Percentiles rank a stretch among this genome's conserved stretches.
phyloP scores from a whole-genome alignment of 768 basidiomycete genomes.

The Neoboletus subvelutipes region DNA sequence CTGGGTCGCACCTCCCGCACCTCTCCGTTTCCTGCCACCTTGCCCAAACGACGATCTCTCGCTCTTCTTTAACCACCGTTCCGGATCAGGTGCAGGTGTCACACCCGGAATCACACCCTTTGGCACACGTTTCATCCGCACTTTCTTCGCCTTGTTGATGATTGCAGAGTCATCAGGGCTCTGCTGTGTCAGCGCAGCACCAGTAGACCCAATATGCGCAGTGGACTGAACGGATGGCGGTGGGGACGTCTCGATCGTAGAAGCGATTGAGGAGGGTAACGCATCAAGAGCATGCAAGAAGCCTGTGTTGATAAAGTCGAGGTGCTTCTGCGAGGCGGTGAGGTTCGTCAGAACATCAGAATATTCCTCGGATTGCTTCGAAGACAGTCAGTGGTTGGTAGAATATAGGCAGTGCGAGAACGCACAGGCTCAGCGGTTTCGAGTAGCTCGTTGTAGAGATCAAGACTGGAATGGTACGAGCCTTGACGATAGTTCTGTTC shows the following conservation, averaged over 20 bases:
- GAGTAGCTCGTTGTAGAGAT: conserved; percentile 78
- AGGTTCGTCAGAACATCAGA: conserved; percentile 87
- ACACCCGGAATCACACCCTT: conserved; percentile 75
- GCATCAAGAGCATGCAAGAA: conserved; percentile 65
- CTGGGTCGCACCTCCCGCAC: conserved; percentile 67
- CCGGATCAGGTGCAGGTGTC: conserved; percentile 81
- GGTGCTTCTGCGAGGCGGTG: conserved; percentile 74
- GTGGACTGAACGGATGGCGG: conserved; percentile 50
- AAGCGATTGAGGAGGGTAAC: conserved; percentile 51
- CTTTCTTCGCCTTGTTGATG: conserved; percentile 45
- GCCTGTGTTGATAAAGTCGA: conserved; percentile 77
- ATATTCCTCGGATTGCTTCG: conserved; percentile 81
- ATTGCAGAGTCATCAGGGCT: conserved; percentile 36
- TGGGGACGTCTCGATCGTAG: conserved; percentile 58
- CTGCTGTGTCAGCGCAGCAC: conserved; percentile 26
- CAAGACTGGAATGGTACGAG: conserved; percentile 67
- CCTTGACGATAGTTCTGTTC: conserved; percentile 76
- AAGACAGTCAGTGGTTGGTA: conserved; percentile 6
- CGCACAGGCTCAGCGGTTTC: conserved; percentile 76
- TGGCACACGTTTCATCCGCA: conserved; percentile 67
- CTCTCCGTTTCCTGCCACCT: conserved; percentile 53
- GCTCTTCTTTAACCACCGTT: conserved; percentile 87
- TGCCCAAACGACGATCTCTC: conserved; percentile 61
- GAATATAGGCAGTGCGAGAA: conserved; percentile 19
- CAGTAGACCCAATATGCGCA: conserved; percentile 25